These are phyloP conservation scores for Exophiala viscosa DNA, from an alignment of 2,329 filamentous ascomycete species.

Conservation along the genomic window DNA sequence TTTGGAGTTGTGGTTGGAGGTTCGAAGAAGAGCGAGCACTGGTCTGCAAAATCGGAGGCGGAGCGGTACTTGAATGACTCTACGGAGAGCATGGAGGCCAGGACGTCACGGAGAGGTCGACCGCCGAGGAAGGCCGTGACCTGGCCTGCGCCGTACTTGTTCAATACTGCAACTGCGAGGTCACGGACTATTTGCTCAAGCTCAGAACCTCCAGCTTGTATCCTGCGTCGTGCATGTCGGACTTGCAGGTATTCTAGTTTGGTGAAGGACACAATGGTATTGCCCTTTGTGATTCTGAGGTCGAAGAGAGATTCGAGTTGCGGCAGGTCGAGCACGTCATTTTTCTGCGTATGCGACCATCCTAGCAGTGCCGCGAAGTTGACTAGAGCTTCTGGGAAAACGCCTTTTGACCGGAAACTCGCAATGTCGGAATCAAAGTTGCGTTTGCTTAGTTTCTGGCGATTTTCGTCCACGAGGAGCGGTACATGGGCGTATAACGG, in stretches of 20 bases:
- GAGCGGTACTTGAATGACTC: constrained; percentile 52
- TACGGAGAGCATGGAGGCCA: constrained; percentile 49
- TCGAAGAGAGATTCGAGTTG: constrained; percentile 72
- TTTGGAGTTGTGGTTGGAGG: constrained; percentile 29
- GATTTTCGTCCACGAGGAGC: constrained; percentile 64
- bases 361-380: constrained; percentile 86
- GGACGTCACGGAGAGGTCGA: constrained; percentile 44
- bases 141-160: constrained; percentile 20
- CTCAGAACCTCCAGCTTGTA: constrained; percentile 42
- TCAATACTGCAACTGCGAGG: constrained; percentile 22
- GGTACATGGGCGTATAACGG: constrained; percentile 79
- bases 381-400: constrained; percentile 61
- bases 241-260: constrained; percentile 80
- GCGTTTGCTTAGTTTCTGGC: constrained; percentile 82
- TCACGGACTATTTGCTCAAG: constrained; percentile 39
- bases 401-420: constrained; percentile 54
- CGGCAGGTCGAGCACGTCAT: constrained; percentile 68
- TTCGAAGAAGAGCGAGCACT: constrained; percentile 58
- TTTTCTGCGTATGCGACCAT: constrained; percentile 67
- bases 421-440: constrained; percentile 63
- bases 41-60: constrained; percentile 52
- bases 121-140: constrained; percentile 19
- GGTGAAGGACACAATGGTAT: constrained; percentile 73
- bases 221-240: constrained; percentile 57
- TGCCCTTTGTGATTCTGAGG: constrained; percentile 85